A percentile compares a stretch with the other conserved stretches of the same genome.
Evolutionary conservation across 2,329 filamentous ascomycete species (phyloP).

Genomic region (Xylariaceae sp.): DNA sequence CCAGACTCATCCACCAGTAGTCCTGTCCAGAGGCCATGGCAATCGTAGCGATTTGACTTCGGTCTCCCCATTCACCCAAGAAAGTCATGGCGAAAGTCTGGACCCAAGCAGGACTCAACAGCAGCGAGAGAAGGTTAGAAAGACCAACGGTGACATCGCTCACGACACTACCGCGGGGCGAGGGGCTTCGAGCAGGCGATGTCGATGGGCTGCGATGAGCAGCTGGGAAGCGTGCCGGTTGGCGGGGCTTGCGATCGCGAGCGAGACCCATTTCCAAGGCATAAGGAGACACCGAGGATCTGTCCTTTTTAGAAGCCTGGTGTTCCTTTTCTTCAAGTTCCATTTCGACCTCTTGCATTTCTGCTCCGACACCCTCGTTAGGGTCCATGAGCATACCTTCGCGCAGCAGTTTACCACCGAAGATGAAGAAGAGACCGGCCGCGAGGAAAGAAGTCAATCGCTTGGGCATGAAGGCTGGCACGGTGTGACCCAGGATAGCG

Average conservation of each 20-base stretch:
- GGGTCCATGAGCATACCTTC: slow-evolving; percentile 87
- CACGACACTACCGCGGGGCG: slow-evolving; percentile 36
- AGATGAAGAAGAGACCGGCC: slow-evolving; percentile 77
- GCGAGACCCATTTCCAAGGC: slow-evolving; percentile 74
- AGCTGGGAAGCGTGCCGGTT: slow-evolving; percentile 71
- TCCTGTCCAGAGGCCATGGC: slow-evolving; percentile 98
- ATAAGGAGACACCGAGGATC: slow-evolving; percentile 68
- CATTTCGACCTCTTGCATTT: slow-evolving; percentile 95
- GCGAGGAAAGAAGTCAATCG: slow-evolving; percentile 86
- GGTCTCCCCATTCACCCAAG: slow-evolving; percentile 94
- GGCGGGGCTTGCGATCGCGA: slow-evolving; percentile 60
- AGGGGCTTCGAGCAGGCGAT: slow-evolving; percentile 61
- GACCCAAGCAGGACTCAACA: slow-evolving; percentile 94
- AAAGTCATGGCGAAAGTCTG: slow-evolving; percentile 99
- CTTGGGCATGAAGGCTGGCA: slow-evolving; percentile 85
- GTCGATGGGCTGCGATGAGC: slow-evolving; percentile 74
- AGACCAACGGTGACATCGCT: slow-evolving; percentile 48
- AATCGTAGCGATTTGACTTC: slow-evolving; percentile 96
- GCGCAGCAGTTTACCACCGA: slow-evolving; percentile 75
- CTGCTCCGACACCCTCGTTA: slow-evolving; percentile 86
- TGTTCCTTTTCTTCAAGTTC: slow-evolving; percentile 93
- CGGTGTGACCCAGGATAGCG: slow-evolving; percentile 84
- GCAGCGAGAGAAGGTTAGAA: slow-evolving; percentile 77
- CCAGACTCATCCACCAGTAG: slow-evolving; percentile 97
- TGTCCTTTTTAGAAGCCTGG: slow-evolving; percentile 59